Base-by-base conservation (phyloP, 1,284 basidiomycete species). In the Ceratobasidium sp. region DNA sequence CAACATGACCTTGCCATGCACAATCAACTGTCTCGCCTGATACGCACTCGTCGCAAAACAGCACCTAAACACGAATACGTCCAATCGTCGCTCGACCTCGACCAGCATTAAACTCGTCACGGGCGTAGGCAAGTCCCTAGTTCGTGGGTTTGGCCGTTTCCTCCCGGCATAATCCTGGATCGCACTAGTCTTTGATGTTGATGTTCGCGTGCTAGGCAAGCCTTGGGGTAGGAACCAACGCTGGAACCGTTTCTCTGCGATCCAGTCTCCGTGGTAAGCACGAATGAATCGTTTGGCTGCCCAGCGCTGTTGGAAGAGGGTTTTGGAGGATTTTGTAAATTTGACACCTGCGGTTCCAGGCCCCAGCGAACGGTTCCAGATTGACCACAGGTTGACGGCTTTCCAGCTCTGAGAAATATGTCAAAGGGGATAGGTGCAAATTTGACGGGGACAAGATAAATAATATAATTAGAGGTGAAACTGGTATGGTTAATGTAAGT, bases 231-330 rank as follows among this genome's bases (percentile, higher is more conserved):
- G 85, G 79, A 94, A 98, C 92, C 94, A 96, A 60, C 92, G 88
- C 78, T 96, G 96, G 86, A 98, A 98, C 45, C 89, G 88, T 75
- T 90, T 92, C 81, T 96, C 94, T 68, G 90, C 89, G 72, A 98
- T 94, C 79, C 88, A 92, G 84, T 99, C 96, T 43, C 96, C 96
- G 78, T 99, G 96, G 82, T 99, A 99, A 3, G 88, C 95, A 69
- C 96, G 89, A 34, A 94, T 86, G 71, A 96, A 86, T n/a, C 89
- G 85, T 80, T 98, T 98, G 17, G 93, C 87, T 27, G 83, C 83
- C 93, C 94, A 98, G 43, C 96, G 90, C 77, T 98, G 92, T 79
- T 97, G 93, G 81, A 93, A 98, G 57, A 98, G 85, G 0, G 92
- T 90, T 69, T 83, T 78, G 70, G 79, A 79, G 2, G 87, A 84